A percentile compares a stretch with the other conserved stretches of the same genome.
phyloP scores from a whole-genome alignment of 2,329 filamentous ascomycete genomes.

The Arachnomyces sp. region DNA sequence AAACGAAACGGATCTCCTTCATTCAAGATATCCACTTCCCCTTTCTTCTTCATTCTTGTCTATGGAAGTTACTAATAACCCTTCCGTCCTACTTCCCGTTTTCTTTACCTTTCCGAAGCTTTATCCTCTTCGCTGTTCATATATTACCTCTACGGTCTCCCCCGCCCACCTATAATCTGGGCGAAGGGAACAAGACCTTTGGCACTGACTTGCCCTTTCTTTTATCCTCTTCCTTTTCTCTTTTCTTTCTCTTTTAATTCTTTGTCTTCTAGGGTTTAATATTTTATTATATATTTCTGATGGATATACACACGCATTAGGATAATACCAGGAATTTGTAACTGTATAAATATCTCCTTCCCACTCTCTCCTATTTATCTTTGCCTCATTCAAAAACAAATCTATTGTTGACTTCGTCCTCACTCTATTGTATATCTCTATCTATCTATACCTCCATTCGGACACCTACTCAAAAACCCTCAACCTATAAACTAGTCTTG shows the following conservation, averaged over 20 bases:
- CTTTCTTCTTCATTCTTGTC: too few species aligned
- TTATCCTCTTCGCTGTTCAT: background rate
- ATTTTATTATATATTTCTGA: background rate
- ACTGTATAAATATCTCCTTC: too few species aligned
- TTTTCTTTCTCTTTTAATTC: slow-evolving; percentile 1
- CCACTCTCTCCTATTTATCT: too few species aligned
- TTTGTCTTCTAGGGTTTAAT: background rate
- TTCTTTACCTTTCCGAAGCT: background rate
- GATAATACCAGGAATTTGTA: background rate
- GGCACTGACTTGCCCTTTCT: background rate
- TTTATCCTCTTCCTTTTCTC: background rate
- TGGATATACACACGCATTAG: background rate
- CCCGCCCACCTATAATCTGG: background rate
- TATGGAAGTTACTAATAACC: background rate
- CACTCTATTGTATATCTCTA: too few species aligned
- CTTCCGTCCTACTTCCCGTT: background rate
- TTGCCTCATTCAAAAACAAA: too few species aligned
- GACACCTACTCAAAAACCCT: too few species aligned
- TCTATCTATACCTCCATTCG: too few species aligned
- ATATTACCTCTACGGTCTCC: background rate
- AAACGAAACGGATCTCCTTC: background rate
- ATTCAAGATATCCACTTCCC: too few species aligned
- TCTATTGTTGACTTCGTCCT: too few species aligned
- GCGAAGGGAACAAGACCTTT: slow-evolving; percentile 4
- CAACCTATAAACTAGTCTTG: slow-evolving; percentile 24